Evolutionary conservation across 805 yeast genomes (phyloP).

Genomic region (Danielozyma ontarioensis): DNA sequence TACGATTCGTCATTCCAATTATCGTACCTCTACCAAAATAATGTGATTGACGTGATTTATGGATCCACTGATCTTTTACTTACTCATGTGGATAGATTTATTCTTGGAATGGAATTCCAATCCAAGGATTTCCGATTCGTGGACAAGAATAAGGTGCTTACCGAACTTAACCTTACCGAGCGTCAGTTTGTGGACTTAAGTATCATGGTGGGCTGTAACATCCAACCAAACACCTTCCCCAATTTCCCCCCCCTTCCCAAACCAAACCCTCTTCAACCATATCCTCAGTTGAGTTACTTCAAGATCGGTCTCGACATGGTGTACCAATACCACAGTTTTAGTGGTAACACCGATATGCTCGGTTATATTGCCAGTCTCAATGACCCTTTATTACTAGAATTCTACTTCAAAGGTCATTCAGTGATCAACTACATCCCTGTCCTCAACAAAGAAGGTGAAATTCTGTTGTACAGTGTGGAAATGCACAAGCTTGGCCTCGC

Average conservation of each 20-base stretch:
- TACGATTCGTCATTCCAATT: slow-evolving; percentile 77
- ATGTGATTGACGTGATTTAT: slow-evolving; percentile 65
- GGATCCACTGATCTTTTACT: slow-evolving; percentile 81
- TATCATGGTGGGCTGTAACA: slow-evolving; percentile 71
- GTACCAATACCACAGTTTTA: slow-evolving; percentile 27
- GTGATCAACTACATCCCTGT: slow-evolving; percentile 72
- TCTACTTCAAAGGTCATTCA: slow-evolving; percentile 64
- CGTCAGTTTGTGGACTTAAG: slow-evolving; percentile 73
- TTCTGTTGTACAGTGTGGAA: slow-evolving; percentile 49
- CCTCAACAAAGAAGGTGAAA: slow-evolving; percentile 60
- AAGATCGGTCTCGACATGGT: slow-evolving; percentile 36
- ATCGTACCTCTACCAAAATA: slow-evolving; percentile 56
- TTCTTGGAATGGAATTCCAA: slow-evolving; percentile 65
- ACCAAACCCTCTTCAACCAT: slow-evolving; percentile 35
- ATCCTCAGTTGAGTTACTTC: slow-evolving; percentile 35
- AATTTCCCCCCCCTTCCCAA: slow-evolving; percentile 44
- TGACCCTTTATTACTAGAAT: slow-evolving; percentile 40
- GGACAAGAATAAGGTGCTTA: slow-evolving; percentile 51
- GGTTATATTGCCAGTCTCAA: slow-evolving; percentile 44
- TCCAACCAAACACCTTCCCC: slow-evolving; percentile 62
- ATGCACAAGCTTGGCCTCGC: slow-evolving; percentile 30
- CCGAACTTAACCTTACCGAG: slow-evolving; percentile 55
- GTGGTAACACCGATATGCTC: slow-evolving; percentile 29
- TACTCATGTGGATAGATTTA: slow-evolving; percentile 61
- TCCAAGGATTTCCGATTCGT: slow-evolving; percentile 63